Conservation (phyloP, 495 filamentous ascomycete species). For the Chaetomium cochliodes region DNA sequence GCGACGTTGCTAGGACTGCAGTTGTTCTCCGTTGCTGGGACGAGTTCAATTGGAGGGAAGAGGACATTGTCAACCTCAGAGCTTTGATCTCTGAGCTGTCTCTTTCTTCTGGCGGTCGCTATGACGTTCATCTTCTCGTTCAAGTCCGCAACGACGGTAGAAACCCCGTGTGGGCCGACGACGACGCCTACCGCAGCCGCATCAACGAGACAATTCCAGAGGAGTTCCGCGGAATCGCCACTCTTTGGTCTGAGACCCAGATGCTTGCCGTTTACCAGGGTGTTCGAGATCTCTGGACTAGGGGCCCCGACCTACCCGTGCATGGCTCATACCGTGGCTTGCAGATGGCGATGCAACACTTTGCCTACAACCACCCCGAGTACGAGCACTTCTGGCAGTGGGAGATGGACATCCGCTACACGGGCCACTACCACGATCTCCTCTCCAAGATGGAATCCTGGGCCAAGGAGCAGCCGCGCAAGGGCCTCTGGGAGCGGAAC, state of each 20-base stretch:
- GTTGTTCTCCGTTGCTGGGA: slow-evolving; percentile 75
- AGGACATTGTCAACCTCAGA: slow-evolving; percentile 69
- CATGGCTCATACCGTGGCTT: slow-evolving; percentile 89
- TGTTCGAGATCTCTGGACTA: slow-evolving; percentile 68
- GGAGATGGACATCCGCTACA: slow-evolving; percentile 97
- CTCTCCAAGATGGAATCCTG: slow-evolving; percentile 71
- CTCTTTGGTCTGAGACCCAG: slow-evolving; percentile 88
- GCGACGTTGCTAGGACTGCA: slow-evolving; percentile 58
- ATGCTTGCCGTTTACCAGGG: slow-evolving; percentile 86
- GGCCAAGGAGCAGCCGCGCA: slow-evolving; percentile 81
- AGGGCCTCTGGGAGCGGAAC: slow-evolving; percentile 92
- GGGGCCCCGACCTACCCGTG: slow-evolving; percentile 65
- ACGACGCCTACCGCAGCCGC: slow-evolving; percentile 52
- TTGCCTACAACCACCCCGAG: slow-evolving; percentile 83
- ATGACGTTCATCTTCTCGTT: slow-evolving; percentile 76
- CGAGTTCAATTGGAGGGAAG: slow-evolving; percentile 63
- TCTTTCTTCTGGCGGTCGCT: slow-evolving; percentile 73
- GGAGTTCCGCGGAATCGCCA: slow-evolving; percentile 86
- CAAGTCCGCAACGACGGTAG: slow-evolving; percentile 67
- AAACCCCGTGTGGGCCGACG: slow-evolving; percentile 63
- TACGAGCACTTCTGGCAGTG: slow-evolving; percentile 98
- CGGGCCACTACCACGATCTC: slow-evolving; percentile 92
- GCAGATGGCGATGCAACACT: slow-evolving; percentile 92
- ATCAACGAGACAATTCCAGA: slow-evolving; percentile 71
- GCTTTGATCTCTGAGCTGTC: slow-evolving; percentile 74